These are phyloP conservation scores for Heliosperma pusillum DNA, from an alignment of 148 eudicot genomes.

Conservation along the genomic window DNA sequence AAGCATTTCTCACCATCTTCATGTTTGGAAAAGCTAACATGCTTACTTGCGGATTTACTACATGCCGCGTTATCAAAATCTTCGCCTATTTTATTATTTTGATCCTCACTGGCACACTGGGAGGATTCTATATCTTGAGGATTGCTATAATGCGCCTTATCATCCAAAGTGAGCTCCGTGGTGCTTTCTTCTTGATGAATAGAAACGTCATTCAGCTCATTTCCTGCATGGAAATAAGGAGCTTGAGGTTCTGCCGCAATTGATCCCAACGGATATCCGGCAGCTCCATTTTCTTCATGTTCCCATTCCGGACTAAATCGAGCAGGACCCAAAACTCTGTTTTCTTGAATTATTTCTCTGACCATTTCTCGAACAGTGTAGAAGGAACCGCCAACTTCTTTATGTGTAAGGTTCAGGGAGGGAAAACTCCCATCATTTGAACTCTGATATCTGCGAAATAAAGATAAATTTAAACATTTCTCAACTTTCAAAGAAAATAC, in stretches of 20 bases:
- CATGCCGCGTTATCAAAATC: conserved; percentile 15
- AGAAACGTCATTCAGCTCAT: conserved; percentile 20
- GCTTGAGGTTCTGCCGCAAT: conserved; percentile 41
- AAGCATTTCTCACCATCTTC: conserved; percentile 5
- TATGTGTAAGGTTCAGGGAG: conserved; percentile 74
- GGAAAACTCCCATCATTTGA: conserved; percentile 75
- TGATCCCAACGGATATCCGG: conserved; percentile 47
- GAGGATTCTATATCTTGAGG: conserved; percentile 20
- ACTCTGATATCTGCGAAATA: conserved; percentile 63
- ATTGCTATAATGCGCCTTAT: conserved; percentile 22
- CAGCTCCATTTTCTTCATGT: conserved; percentile 26
- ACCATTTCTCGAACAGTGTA: conserved; percentile 84
- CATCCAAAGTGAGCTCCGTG: conserved; percentile 24
- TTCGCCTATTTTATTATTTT: conserved; percentile 2
- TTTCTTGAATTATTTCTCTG: conserved; percentile 86
- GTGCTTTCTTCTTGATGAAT: conserved; percentile 20
- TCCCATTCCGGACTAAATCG: conserved; percentile 38
- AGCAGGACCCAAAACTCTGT: conserved; percentile 81
- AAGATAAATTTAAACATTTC: background rate
- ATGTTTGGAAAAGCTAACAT: conserved; percentile 7
- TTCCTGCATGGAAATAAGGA: conserved; percentile 26
- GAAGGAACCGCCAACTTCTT: conserved; percentile 97
- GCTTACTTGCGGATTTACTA: conserved; percentile 4
- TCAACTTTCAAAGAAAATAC: background rate
- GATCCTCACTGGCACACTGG: conserved; percentile 11